Evolutionary conservation across 2,329 filamentous ascomycete species (phyloP).

Genomic region (Phaeosphaeria sp.): DNA sequence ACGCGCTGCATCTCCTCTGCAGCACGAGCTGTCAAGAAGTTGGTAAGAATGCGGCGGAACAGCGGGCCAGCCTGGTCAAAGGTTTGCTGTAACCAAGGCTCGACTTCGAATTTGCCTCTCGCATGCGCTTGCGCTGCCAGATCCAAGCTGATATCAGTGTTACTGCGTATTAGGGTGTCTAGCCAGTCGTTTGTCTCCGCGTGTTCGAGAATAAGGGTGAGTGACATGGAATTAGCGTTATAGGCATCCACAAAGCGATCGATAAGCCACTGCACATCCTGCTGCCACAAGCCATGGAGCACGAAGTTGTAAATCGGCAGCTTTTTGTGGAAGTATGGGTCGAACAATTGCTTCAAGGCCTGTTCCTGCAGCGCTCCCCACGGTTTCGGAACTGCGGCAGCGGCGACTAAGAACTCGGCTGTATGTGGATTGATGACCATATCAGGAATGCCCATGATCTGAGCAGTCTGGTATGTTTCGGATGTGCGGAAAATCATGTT

Average conservation of each 20-base stretch:
- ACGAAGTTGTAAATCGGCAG: slow-evolving; percentile 85
- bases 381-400: slow-evolving; percentile 77
- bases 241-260: slow-evolving; percentile 80
- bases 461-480: slow-evolving; percentile 62
- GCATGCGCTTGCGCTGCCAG: slow-evolving; percentile 85
- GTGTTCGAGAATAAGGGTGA: slow-evolving; percentile 77
- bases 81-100: slow-evolving; percentile 78
- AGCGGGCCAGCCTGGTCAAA: slow-evolving; percentile 68
- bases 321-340: slow-evolving; percentile 81
- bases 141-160: slow-evolving; percentile 86
- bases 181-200: slow-evolving; percentile 84
- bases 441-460: slow-evolving; percentile 64
- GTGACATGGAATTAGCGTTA: slow-evolving; percentile 70
- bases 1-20: slow-evolving; percentile 79
- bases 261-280: slow-evolving; percentile 86
- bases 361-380: slow-evolving; percentile 78
- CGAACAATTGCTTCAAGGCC: slow-evolving; percentile 77
- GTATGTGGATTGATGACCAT: slow-evolving; percentile 73
- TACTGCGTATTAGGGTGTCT: slow-evolving; percentile 76
- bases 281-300: slow-evolving; percentile 88
- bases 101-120: slow-evolving; percentile 77
- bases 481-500: slow-evolving; percentile 66
- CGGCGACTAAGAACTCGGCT: slow-evolving; percentile 79
- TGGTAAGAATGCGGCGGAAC: slow-evolving; percentile 74
- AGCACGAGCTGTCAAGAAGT: slow-evolving; percentile 85